Evolutionary conservation across 176 grass and related monocot genomes (phyloP), one percentile per base, ranked within the genome.

Genomic region (Stipa capillata): DNA sequence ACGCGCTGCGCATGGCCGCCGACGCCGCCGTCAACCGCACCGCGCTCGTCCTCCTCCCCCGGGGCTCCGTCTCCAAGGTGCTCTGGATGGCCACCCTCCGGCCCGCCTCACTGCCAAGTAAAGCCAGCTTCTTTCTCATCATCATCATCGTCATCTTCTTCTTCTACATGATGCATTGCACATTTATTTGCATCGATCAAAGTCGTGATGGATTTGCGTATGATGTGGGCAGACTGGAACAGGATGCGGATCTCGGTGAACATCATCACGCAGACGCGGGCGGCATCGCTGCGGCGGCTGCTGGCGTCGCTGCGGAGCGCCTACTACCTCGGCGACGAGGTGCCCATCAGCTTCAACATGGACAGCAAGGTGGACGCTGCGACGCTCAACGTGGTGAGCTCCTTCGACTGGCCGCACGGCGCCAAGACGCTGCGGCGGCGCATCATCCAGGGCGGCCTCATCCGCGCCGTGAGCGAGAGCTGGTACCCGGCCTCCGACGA

Each of bases 401-500:
- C 88, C 20, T 95, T 94, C 48, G 44, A 77, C 0, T 99, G 96
- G 96, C 77, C 92, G 34, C 96, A 99, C 14, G 96, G 96, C 2
- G 58, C 81, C 2, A 99, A 99, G 77, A 80, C 80, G n/a, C 79
- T 99, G 3, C 86, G 92, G 2, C 87, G 96, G 8, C 74, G 96
- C 14, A 99, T 95, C 88, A 95, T 99, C 86, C 96, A 94, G 64
- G 96, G 96, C 5, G 96, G 96, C 0, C 84, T 99, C 3, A 95
- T 99, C 90, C 96, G 92, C 1, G 96, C 96, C 7, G 96, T 99
- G 8, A 99, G 92, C 59, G 96, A 99, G 88, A 99, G 96, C 82
- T 99, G 92, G 87, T 99, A 95, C 85, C 96, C 96, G 13, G 24
- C 96, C 3, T 15, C 13, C 43, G 90, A 95, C 77, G 78, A 99